Percentiles rank a stretch among this genome's conserved stretches.
Conservation (phyloP, 164 flowering plant genomes). For the Magnolia kwangsiensis region DNA sequence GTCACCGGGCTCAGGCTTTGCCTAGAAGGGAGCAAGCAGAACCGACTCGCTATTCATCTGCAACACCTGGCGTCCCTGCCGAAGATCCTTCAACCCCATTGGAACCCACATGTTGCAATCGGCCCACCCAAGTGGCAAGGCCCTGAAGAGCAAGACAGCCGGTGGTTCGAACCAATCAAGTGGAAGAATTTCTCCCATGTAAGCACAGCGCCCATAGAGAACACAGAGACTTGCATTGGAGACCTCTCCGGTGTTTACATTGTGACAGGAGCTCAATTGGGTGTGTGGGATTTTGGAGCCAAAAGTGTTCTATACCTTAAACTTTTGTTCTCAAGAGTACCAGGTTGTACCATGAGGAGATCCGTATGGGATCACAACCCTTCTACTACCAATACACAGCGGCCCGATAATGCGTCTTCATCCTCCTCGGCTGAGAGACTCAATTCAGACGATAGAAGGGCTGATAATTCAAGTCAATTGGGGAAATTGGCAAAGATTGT, state of each 20-base stretch:
- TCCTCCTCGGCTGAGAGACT: constrained; percentile 30
- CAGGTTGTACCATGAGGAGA: constrained; percentile 92
- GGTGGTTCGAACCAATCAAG: constrained; percentile 97
- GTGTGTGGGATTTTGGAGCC: constrained; percentile 97
- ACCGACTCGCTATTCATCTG: constrained; percentile 76
- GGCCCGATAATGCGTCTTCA: constrained; percentile 37
- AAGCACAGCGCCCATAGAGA: constrained; percentile 94
- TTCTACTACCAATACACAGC: constrained; percentile 20
- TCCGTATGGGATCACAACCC: constrained; percentile 98
- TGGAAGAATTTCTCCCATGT: constrained; percentile 99
- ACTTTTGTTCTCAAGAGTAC: constrained; percentile 92
- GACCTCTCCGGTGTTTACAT: constrained; percentile 96
- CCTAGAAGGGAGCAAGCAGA: constrained; percentile 83
- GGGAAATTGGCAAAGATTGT: constrained; percentile 73
- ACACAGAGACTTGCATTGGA: constrained; percentile 78
- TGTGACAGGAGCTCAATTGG: constrained; percentile 95
- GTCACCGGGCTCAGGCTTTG: constrained; percentile 88
- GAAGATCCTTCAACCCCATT: constrained; percentile 89
- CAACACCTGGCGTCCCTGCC: constrained; percentile 92
- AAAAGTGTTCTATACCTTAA: constrained; percentile 87
- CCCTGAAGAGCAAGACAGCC: constrained; percentile 96
- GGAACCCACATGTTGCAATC: constrained; percentile 88
- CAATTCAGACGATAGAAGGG: constrained; percentile 45
- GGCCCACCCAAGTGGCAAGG: constrained; percentile 98
- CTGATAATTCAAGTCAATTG: constrained; percentile 42